phyloP scores from a whole-genome alignment of 2,329 filamentous ascomycete genomes.

The Trichoderma lentiforme region DNA sequence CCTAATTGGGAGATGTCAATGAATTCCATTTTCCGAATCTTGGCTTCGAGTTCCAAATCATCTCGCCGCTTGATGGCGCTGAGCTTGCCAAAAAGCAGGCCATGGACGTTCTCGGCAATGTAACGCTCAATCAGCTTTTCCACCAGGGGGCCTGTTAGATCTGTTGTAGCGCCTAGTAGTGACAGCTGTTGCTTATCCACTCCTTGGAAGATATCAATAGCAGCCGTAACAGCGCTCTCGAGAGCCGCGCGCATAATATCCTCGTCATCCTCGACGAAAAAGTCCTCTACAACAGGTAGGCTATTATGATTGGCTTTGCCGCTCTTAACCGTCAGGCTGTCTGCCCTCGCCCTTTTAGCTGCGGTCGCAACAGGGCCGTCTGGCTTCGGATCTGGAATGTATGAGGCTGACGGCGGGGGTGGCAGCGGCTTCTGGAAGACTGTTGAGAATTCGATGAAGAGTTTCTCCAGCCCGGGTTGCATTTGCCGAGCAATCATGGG shows the following conservation, averaged over 20 bases:
- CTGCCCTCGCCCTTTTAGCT: slow-evolving; percentile 54
- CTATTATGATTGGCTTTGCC: slow-evolving; percentile 32
- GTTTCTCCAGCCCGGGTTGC: slow-evolving; percentile 82
- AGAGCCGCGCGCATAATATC: slow-evolving; percentile 83
- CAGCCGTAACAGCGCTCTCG: slow-evolving; percentile 87
- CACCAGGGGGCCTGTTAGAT: slow-evolving; percentile 85
- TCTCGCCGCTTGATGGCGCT: slow-evolving; percentile 74
- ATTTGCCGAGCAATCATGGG: slow-evolving; percentile 96
- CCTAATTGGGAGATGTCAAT: slow-evolving; percentile 95
- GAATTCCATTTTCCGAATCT: slow-evolving; percentile 88
- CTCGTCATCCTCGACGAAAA: slow-evolving; percentile 85
- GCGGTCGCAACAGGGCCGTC: slow-evolving; percentile 55
- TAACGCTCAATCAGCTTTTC: slow-evolving; percentile 95
- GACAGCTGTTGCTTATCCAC: slow-evolving; percentile 96
- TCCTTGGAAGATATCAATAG: slow-evolving; percentile 91
- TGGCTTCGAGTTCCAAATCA: slow-evolving; percentile 82
- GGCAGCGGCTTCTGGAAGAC: slow-evolving; percentile 84
- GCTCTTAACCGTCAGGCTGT: slow-evolving; percentile 40
- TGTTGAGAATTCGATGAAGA: slow-evolving; percentile 85
- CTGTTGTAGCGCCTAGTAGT: slow-evolving; percentile 84
- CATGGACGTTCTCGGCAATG: slow-evolving; percentile 87
- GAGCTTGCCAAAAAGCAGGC: slow-evolving; percentile 80
- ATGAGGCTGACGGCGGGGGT: slow-evolving; percentile 61
- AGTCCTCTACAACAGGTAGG: slow-evolving; percentile 56
- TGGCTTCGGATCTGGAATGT: slow-evolving; percentile 57